Evolutionary conservation across 192 early-diverging fungal species (phyloP).

Genomic region (Podila epicladia): DNA sequence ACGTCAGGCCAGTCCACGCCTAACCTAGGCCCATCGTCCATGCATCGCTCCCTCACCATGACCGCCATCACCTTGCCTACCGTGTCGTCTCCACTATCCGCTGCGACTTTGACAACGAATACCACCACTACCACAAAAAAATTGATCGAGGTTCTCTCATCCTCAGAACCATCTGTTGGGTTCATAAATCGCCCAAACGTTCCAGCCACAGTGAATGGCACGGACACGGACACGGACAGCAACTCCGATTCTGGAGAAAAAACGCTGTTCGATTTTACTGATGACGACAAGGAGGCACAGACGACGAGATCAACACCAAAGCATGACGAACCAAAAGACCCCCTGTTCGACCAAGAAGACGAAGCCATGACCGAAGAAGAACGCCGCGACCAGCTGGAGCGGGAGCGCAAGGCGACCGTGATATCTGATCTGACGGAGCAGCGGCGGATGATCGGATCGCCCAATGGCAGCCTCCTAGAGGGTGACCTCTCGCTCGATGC

Average conservation of each 20-base stretch:
- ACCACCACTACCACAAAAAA: not conserved
- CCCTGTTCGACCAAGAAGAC: conserved; percentile 28
- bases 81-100: not conserved
- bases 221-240: not conserved
- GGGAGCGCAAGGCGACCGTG: conserved; percentile 21
- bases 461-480: conserved; percentile 22
- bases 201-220: not conserved
- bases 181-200: no score
- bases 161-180: no score
- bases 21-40: conserved; percentile 2
- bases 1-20: conserved; percentile 35
- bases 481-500: conserved; percentile 49
- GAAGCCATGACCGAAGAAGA: conserved; percentile 36
- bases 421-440: conserved; percentile 31
- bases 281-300: not conserved
- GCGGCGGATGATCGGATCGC: conserved; percentile 44
- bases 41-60: conserved; percentile 5
- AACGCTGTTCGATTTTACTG: conserved; percentile 11
- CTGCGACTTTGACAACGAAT: not conserved
- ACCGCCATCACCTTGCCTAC: conserved; percentile 2
- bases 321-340: not conserved
- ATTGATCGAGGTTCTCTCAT: not conserved
- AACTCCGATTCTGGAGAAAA: not conserved
- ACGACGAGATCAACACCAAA: not conserved
- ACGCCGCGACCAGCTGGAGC: conserved; percentile 32